Evolutionary conservation across 495 filamentous ascomycete species (phyloP), one percentile per base, ranked within the genome.

Genomic region (Penicillium tannophilum): DNA sequence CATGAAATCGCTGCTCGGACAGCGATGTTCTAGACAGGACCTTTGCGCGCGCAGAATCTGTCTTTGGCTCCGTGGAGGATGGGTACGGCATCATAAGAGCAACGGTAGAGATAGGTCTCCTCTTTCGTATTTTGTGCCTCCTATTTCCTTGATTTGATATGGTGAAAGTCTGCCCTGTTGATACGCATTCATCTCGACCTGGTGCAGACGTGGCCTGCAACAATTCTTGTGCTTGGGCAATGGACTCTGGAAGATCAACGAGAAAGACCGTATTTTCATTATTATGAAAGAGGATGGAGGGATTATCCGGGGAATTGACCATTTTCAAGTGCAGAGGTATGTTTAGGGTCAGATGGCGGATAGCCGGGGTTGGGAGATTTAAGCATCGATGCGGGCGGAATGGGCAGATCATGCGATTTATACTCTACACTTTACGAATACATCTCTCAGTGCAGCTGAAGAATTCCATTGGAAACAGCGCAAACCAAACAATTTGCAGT

Each of bases 221-320:
- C 72, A 68, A 28, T 65, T 56, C 36, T 54, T 77, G 75, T n/a
- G 70, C 70, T 17, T 73, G 64, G 1, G 69, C 59, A 56, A 90
- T 87, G 3, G 88, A 89, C n/a, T 60, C 60, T 16, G 88, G 88
- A 20, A 88, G 84, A 62, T 90, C 88, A 44, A 90, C 60, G 14
- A 90, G 71, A 35, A 82, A 80, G 19, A 82, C 59, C 4, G 76
- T 77, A 5, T 68, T 49, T 2, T 67, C 55, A 16, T 51, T 23
- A 57, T 82, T 83, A 51, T 82, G 73, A 66, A 82, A 86, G 24
- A 89, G 75, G 16, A 86, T 75, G 23, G 72, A 58, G 12, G 66
- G 63, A 17, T 56, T 43, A 10, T 66, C 17, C 26, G 46, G 28
- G 17, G 6, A 24, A 24, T 16, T 35, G 48, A 35, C 50, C 64